These are phyloP conservation scores for Aspergillus fumigatus DNA, from an alignment of 2,329 filamentous ascomycete species.

Conservation along the genomic window DNA sequence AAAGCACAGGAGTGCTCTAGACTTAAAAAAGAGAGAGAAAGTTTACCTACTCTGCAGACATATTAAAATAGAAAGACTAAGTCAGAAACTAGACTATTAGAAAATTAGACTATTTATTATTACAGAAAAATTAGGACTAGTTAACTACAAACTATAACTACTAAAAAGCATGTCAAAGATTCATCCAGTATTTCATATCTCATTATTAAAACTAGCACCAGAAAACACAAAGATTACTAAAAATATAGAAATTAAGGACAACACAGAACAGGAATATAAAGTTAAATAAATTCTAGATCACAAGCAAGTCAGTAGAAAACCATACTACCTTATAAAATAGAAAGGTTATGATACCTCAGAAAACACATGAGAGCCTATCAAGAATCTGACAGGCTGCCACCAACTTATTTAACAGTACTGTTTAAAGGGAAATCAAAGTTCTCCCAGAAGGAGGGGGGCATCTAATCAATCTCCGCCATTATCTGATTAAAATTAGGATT, in stretches of 20 bases:
- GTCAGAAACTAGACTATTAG: slow-evolving; percentile 1
- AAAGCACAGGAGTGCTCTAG: neutral
- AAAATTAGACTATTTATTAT: slow-evolving; percentile 1
- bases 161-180: neutral
- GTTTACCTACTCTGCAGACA: slow-evolving; percentile 1
- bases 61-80: slow-evolving; percentile 2
- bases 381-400: slow-evolving; percentile 5
- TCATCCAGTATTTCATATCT: slow-evolving; percentile 2
- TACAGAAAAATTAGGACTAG: slow-evolving; percentile 1
- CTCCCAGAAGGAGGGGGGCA: too few relatives aligned
- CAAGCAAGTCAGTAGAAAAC: neutral
- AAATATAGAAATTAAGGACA: neutral
- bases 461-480: too few relatives aligned
- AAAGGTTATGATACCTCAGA: neutral
- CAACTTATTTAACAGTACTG: neutral
- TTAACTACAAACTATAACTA: neutral
- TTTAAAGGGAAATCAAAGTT: too few relatives aligned
- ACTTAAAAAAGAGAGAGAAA: neutral
- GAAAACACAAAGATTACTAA: neutral
- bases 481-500: too few relatives aligned
- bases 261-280: neutral
- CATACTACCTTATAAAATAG: slow-evolving; percentile 1
- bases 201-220: neutral
- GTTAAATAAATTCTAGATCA: neutral
- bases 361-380: slow-evolving; percentile 8